phyloP scores from a whole-genome alignment of 2,329 filamentous ascomycete species.

The Cercospora nicotianae region DNA sequence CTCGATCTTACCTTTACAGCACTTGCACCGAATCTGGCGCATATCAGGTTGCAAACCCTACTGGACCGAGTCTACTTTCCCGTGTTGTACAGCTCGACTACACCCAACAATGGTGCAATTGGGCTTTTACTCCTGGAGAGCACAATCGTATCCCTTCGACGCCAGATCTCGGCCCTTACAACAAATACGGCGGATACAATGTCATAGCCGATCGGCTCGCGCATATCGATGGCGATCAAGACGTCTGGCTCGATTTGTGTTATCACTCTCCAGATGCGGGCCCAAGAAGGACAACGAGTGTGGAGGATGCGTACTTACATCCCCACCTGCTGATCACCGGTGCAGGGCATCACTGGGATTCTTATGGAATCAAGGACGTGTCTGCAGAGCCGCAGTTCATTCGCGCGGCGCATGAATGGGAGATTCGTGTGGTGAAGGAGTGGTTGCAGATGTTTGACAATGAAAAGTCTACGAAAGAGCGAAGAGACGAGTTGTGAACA shows the following conservation, averaged over 20 bases:
- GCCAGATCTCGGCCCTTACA: conserved; percentile 47
- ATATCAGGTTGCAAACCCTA: conserved; percentile 51
- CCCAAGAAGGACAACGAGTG: conserved; percentile 18
- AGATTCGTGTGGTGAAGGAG: conserved; percentile 62
- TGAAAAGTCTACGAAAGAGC: conserved; percentile 5
- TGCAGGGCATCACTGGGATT: conserved; percentile 50
- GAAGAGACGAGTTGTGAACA: neutral
- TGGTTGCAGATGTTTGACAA: conserved; percentile 55
- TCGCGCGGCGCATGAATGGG: conserved; percentile 58
- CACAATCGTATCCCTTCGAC: conserved; percentile 48
- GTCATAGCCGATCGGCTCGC: conserved; percentile 51
- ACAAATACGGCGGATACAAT: conserved; percentile 51
- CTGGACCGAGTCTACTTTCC: conserved; percentile 50
- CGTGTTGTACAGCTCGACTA: conserved; percentile 51
- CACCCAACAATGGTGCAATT: conserved; percentile 58
- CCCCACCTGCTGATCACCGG: conserved; percentile 54
- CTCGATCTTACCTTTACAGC: conserved; percentile 53
- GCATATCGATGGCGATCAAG: conserved; percentile 54
- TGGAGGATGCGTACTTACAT: conserved; percentile 43
- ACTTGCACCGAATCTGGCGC: conserved; percentile 49
- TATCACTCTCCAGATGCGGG: conserved; percentile 51
- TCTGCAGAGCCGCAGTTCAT: conserved; percentile 61
- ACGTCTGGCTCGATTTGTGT: conserved; percentile 55
- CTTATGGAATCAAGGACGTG: conserved; percentile 52
- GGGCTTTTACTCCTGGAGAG: conserved; percentile 53